phyloP scores from a whole-genome alignment of 371 early-diverging fungal species.

The Coemansia linderi region DNA sequence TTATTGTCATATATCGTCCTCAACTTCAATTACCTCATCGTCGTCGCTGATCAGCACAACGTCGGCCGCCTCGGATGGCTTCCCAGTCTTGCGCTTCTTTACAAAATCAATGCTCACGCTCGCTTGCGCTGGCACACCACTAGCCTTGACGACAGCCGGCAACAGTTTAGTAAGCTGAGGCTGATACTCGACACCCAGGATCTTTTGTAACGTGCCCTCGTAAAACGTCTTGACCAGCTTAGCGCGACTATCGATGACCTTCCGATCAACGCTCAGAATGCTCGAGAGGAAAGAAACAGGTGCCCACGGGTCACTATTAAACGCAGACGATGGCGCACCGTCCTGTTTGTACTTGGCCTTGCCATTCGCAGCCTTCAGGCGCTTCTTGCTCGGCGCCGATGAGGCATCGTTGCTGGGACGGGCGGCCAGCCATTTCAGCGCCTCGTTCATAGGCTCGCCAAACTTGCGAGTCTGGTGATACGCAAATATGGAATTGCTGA shows the following conservation, averaged over 20 bases:
- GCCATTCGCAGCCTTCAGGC: constrained; percentile 22
- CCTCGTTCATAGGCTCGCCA: constrained; percentile 48
- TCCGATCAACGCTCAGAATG: constrained; percentile 24
- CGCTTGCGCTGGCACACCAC: constrained; percentile 12
- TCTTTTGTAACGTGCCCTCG: constrained; percentile 40
- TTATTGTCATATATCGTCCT: neutral
- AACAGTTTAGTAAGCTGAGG: constrained; percentile 21
- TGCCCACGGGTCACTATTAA: constrained; percentile 45
- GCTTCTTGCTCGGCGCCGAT: constrained; percentile 17
- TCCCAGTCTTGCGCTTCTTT: neutral
- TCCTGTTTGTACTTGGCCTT: neutral
- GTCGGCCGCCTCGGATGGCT: neutral
- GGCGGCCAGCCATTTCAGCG: constrained; percentile 14
- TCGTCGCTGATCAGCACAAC: constrained; percentile 19
- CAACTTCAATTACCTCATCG: neutral
- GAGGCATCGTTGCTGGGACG: too few species aligned
- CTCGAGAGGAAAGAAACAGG: constrained; percentile 53
- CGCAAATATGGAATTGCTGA: constrained; percentile 51
- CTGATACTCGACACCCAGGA: constrained; percentile 46
- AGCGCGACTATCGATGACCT: constrained; percentile 18
- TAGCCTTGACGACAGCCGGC: neutral
- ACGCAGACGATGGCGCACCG: neutral
- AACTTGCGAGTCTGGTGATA: constrained; percentile 54
- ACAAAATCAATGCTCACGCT: constrained; percentile 34
- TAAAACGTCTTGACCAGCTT: constrained; percentile 30